Evolutionary conservation across 2,329 filamentous ascomycete species (phyloP).

Genomic region (Xylaria sp.): DNA sequence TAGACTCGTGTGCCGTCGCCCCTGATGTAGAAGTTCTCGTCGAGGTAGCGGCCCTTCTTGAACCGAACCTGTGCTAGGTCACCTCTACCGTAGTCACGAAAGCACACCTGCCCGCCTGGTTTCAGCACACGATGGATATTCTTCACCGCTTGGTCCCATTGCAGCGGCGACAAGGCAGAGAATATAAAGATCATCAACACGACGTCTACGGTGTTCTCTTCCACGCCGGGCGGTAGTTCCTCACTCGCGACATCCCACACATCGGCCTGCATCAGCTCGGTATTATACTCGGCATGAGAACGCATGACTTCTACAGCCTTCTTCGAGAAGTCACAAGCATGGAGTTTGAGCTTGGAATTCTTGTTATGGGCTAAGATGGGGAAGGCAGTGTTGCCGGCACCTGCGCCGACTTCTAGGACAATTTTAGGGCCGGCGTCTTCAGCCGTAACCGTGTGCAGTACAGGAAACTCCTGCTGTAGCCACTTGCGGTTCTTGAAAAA

Average conservation of each 20-base stretch:
- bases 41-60: constrained; percentile 92
- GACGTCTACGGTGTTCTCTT: constrained; percentile 85
- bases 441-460: constrained; percentile 80
- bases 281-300: constrained; percentile 78
- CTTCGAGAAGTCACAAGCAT: constrained; percentile 97
- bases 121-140: constrained; percentile 89
- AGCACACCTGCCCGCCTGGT: constrained; percentile 91
- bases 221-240: constrained; percentile 78
- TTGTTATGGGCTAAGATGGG: constrained; percentile 86
- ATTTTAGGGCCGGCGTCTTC: constrained; percentile 75
- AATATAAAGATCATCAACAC: constrained; percentile 98
- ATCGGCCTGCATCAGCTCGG: constrained; percentile 81
- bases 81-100: constrained; percentile 95
- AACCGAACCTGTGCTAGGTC: constrained; percentile 97
- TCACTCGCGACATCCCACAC: constrained; percentile 90
- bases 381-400: constrained; percentile 96
- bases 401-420: constrained; percentile 91
- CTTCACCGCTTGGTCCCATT: constrained; percentile 84
- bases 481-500: constrained; percentile 99
- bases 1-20: constrained; percentile 97
- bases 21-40: constrained; percentile 96
- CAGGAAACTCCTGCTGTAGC: constrained; percentile 94
- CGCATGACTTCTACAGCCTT: constrained; percentile 95
- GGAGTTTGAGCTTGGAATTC: constrained; percentile 83
- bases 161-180: constrained; percentile 84